Conservation (phyloP, 108 stramenopile species). For the Phaeodactylum tricornutum region DNA sequence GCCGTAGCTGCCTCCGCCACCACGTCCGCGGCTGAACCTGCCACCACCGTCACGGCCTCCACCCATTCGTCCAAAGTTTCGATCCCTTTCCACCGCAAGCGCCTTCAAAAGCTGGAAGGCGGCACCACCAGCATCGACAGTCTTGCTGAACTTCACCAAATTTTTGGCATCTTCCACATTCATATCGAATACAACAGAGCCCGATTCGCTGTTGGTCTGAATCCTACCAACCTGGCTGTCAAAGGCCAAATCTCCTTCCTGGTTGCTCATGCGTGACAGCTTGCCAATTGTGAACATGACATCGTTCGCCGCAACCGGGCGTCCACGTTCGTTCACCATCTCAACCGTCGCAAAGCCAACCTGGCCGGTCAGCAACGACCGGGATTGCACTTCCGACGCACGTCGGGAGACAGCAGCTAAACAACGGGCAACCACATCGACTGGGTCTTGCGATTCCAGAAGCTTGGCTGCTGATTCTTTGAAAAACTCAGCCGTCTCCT, state of each 20-base stretch:
- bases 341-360: slow-evolving; percentile 60
- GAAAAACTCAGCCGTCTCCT: slow-evolving; percentile 70
- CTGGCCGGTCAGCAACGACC: slow-evolving; percentile 83
- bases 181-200: slow-evolving; percentile 80
- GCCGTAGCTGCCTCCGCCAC: slow-evolving; percentile 14
- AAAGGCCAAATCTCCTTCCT: slow-evolving; percentile 45
- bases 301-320: slow-evolving; percentile 60
- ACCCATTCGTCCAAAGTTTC: slow-evolving; percentile 43
- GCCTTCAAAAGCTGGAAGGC: slow-evolving; percentile 56
- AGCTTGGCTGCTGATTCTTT: slow-evolving; percentile 62
- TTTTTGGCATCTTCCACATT: slow-evolving; percentile 73
- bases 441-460: slow-evolving; percentile 38
- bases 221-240: slow-evolving; percentile 82
- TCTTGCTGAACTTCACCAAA: slow-evolving; percentile 67
- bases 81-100: slow-evolving; percentile 64
- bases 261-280: slow-evolving; percentile 60
- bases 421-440: slow-evolving; percentile 73
- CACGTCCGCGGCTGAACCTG: slow-evolving; percentile 14
- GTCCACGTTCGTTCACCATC: slow-evolving; percentile 57
- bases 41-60: slow-evolving; percentile 33
- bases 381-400: slow-evolving; percentile 44
- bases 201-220: slow-evolving; percentile 50
- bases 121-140: slow-evolving; percentile 65
- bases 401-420: slow-evolving; percentile 82
- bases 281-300: slow-evolving; percentile 85